Percentiles rank a stretch among this genome's conserved stretches.
phyloP scores from a whole-genome alignment of 805 yeast species.

The Kluyveromyces siamensis region DNA sequence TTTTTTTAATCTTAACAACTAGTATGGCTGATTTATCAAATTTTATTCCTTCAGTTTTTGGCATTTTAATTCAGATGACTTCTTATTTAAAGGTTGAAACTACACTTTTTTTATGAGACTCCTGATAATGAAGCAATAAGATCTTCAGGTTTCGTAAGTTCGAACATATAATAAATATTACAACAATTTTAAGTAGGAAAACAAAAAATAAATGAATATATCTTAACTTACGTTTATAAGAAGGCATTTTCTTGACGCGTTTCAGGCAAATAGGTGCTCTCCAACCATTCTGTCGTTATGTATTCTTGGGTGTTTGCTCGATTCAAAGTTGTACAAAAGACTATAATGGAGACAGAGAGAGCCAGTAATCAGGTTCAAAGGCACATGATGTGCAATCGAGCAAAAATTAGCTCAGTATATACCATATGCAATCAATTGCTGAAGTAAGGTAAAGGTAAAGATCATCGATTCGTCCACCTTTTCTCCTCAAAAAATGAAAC shows the following conservation, averaged over 20 bases:
- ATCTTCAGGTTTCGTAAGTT: neutral
- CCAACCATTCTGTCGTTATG: neutral
- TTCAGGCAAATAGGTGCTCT: neutral
- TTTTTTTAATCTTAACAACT: neutral
- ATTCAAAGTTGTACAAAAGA: no score
- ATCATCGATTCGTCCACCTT: no score
- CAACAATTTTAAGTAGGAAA: neutral
- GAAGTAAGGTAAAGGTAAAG: no score
- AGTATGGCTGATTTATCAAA: neutral
- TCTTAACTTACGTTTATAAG: neutral
- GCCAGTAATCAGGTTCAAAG: no score
- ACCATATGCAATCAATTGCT: no score
- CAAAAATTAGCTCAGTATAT: no score
- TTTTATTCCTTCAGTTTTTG: neutral
- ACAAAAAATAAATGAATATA: no score
- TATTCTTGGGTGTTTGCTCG: no score
- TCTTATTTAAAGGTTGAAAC: neutral
- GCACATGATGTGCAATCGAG: no score
- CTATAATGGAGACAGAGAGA: no score
- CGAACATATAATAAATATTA: neutral
- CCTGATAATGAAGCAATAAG: neutral
- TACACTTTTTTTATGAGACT: neutral
- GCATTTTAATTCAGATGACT: neutral
- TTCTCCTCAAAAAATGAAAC: no score
- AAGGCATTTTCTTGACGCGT: neutral